Conservation (phyloP, 768 basidiomycete species). For the Tulasnella sp. region DNA sequence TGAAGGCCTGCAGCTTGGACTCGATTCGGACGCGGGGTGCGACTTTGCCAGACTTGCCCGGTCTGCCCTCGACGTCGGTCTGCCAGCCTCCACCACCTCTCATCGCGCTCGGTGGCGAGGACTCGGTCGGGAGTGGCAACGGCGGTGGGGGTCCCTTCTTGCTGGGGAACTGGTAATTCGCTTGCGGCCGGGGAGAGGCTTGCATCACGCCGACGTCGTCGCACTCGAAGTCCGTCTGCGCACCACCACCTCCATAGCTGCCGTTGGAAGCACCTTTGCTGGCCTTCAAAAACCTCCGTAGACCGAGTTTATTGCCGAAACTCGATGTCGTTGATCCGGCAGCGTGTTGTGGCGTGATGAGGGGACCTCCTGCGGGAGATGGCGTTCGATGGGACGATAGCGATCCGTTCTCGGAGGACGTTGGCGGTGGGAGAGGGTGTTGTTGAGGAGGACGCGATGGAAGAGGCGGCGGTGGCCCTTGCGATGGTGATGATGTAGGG, state of each 20-base stretch:
- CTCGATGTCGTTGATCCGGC: not conserved
- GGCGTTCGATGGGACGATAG: conserved; percentile 6
- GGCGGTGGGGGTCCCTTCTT: not conserved
- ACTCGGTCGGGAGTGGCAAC: not conserved
- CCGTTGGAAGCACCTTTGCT: not conserved
- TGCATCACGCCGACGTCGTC: conserved; percentile 2
- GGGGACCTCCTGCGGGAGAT: conserved; percentile 6
- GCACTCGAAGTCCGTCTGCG: not conserved
- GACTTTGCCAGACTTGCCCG: conserved; percentile 8
- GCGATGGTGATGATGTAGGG: not conserved
- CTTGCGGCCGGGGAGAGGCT: not conserved
- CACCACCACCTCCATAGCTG: not conserved
- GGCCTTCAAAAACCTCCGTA: not conserved
- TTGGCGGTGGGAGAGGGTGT: not conserved
- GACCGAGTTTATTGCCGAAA: not conserved
- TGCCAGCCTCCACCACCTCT: not conserved
- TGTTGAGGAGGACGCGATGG: conserved; percentile 19
- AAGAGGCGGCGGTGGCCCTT: not conserved
- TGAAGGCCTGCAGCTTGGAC: conserved; percentile 33
- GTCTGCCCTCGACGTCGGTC: conserved; percentile 3
- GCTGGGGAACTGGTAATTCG: not conserved
- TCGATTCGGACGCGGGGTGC: conserved; percentile 25
- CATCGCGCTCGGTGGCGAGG: not conserved
- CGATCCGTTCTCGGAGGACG: not conserved
- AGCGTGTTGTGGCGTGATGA: not conserved